phyloP scores from a whole-genome alignment of 2,329 filamentous ascomycete species.

The Teratosphaeria destructans region DNA sequence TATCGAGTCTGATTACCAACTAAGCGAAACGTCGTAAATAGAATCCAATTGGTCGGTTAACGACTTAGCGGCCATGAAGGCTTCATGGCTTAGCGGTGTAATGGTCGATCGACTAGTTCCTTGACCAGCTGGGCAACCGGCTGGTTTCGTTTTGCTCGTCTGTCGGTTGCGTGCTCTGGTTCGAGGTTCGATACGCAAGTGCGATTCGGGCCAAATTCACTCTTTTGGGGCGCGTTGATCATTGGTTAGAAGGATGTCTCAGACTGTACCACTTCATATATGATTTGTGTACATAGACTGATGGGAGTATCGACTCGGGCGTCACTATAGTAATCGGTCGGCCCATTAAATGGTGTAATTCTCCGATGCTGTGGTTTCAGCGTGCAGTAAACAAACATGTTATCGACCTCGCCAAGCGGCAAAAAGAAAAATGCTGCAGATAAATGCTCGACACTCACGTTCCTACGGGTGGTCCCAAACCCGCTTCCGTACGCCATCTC shows the following conservation, averaged over 20 bases:
- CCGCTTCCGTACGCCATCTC: neutral
- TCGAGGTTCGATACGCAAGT: neutral
- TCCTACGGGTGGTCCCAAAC: neutral
- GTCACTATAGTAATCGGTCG: no score
- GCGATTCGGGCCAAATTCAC: neutral
- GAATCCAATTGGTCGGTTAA: neutral
- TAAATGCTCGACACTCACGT: neutral
- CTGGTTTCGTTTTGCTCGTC: neutral
- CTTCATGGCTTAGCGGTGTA: neutral
- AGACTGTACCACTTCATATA: no score
- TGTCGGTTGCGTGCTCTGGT: neutral
- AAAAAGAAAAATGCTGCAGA: neutral
- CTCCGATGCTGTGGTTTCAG: no score
- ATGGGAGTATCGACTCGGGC: no score
- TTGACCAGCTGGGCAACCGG: neutral
- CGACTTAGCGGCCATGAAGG: neutral
- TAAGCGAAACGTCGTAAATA: neutral
- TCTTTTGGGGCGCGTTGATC: no score
- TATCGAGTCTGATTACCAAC: neutral
- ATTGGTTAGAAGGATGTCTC: neutral
- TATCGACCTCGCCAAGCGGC: neutral
- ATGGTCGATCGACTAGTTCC: neutral
- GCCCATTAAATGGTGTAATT: neutral
- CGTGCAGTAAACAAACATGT: neutral
- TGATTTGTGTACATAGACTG: no score